Evolutionary conservation across 2,329 filamentous ascomycete genomes (phyloP), one percentile per base, ranked within the genome.

Genomic region (Ceratocystis cubensis): DNA sequence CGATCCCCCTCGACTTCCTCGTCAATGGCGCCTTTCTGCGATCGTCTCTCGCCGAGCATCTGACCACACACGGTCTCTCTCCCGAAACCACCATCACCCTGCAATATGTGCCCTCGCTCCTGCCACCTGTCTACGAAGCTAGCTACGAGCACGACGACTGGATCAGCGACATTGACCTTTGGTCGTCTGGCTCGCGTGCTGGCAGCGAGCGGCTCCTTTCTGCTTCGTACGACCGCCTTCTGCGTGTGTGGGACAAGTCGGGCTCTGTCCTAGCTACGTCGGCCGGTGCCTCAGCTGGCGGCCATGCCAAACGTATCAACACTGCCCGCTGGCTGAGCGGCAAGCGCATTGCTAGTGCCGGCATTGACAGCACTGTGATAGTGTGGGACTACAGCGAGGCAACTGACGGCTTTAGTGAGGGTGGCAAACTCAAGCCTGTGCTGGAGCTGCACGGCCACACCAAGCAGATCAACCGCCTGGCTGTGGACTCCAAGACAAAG

Each of bases 121-220:
- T 96, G 68, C 94, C 94, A 6, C 94, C 94, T 20, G 81, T 89
- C 45, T 93, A 94, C 75, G 86, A 96, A 71, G 88, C 91, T 13
- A 94, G 89, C 73, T 99, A 96, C 75, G 88, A 96, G 78, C 93
- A 99, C 75, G 92, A 99, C 73, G 94, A 97, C 75, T 99, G 94
- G 94, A 89, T 99, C 62, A 90, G 89, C 74, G 84, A 84, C 30
- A 85, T 97, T 30, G 91, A 96, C 75, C 83, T 96, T 3, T 79
- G 96, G 28, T 92, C 91, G 0, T 76, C 79, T 5, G 83, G 85
- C 2, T 85, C 81, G 22, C 78, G 78, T 62, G 74, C 75, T 61
- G 77, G 81, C 71, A 75, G 76, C 30, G 74, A 78, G 62, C 80
- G 89, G 69, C 87, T 97, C 68, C 78, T 96, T n/a, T 95, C 91